phyloP scores from a whole-genome alignment of 2,329 filamentous ascomycete species.

The Tolypocladium ophioglossoides region DNA sequence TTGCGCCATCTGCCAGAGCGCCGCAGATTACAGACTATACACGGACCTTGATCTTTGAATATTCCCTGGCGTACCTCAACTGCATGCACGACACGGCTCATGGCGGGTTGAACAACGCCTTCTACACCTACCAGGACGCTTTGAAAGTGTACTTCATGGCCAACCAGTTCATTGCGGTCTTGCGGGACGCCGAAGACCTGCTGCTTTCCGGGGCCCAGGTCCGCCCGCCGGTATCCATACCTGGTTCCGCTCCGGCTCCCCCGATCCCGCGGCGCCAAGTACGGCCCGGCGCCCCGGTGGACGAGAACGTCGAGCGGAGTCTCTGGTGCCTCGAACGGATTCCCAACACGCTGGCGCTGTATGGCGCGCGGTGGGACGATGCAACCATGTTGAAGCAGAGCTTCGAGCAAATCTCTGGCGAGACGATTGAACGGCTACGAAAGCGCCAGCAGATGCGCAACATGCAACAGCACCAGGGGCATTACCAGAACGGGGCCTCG shows the following conservation, averaged over 20 bases:
- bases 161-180: slow-evolving; percentile 50
- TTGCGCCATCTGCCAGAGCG: slow-evolving; percentile 68
- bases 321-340: slow-evolving; percentile 44
- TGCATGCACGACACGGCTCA: slow-evolving; percentile 59
- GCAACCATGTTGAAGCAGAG: slow-evolving; percentile 40
- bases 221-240: slow-evolving; percentile 31
- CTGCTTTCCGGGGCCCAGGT: slow-evolving; percentile 40
- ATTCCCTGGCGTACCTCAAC: slow-evolving; percentile 72
- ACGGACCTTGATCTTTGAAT: slow-evolving; percentile 74
- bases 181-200: slow-evolving; percentile 46
- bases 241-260: slow-evolving; percentile 38
- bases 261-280: slow-evolving; percentile 38
- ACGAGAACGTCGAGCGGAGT: slow-evolving; percentile 45
- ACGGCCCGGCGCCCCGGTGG: slow-evolving; percentile 21
- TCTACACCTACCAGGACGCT: slow-evolving; percentile 81
- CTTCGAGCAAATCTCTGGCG: slow-evolving; percentile 39
- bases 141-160: slow-evolving; percentile 71
- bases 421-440: slow-evolving; percentile 32
- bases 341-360: slow-evolving; percentile 41
- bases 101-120: slow-evolving; percentile 47
- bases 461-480: slow-evolving; percentile 23
- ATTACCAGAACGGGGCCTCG: slow-evolving; percentile 16
- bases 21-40: slow-evolving; percentile 66
- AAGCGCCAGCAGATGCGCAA: slow-evolving; percentile 24
- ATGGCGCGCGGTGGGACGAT: slow-evolving; percentile 49